Conservation (phyloP, 1,284 basidiomycete species). For the Apiotrichum laibachii region DNA sequence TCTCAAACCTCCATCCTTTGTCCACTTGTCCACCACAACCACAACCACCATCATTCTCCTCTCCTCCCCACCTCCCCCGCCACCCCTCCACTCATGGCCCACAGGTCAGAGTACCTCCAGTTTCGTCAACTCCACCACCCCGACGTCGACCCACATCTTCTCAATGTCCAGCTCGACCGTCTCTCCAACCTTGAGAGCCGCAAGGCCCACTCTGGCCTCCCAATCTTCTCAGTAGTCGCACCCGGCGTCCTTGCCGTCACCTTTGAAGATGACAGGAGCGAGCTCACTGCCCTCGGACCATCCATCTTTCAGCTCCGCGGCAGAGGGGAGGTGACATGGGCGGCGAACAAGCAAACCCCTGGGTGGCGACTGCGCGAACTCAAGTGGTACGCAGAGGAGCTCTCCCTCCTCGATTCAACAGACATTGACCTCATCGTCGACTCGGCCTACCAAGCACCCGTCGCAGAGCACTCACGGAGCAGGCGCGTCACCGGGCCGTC, state of each 20-base stretch:
- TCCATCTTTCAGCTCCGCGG: slow-evolving; percentile 1
- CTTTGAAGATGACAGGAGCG: background rate
- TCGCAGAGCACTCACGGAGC: background rate
- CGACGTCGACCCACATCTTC: background rate
- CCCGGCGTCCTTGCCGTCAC: background rate
- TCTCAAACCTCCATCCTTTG: too few species aligned
- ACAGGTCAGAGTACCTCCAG: background rate
- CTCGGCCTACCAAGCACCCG: background rate
- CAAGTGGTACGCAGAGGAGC: slow-evolving; percentile 5
- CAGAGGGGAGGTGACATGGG: background rate
- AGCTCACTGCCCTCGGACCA: background rate
- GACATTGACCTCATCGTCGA: background rate
- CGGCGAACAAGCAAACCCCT: background rate
- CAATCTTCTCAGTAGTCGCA: background rate
- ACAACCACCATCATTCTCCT: too few species aligned
- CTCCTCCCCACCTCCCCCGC: too few species aligned
- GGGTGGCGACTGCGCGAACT: slow-evolving; percentile 4
- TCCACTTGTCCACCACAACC: too few species aligned
- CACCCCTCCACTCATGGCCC: too few species aligned
- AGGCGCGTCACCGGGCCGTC: slow-evolving; percentile 1
- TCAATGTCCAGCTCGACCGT: background rate
- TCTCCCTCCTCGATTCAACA: background rate
- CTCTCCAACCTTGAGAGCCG: background rate
- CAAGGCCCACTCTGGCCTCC: background rate
- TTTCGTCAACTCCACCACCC: background rate